Percentiles rank a stretch among this genome's conserved stretches.
These are phyloP conservation scores for Amanita thiersii DNA, from an alignment of 768 basidiomycete genomes.

Conservation along the genomic window DNA sequence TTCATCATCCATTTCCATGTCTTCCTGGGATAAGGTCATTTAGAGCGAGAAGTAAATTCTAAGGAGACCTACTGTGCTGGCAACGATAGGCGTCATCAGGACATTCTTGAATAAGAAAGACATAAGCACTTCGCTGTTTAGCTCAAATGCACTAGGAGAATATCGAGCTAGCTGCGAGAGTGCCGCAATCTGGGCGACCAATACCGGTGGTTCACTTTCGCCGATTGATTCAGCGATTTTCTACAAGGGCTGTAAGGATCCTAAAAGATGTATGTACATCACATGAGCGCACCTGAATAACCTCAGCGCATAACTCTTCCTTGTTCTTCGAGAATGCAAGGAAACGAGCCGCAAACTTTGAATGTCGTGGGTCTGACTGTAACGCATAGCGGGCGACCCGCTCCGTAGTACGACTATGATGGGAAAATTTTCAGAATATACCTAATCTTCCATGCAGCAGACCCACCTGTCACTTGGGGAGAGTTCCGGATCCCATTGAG, in stretches of 20 bases:
- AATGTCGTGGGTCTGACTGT: slow-evolving; percentile 53
- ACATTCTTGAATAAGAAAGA: slow-evolving; percentile 62
- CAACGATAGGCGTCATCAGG: slow-evolving; percentile 47
- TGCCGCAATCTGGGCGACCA: slow-evolving; percentile 63
- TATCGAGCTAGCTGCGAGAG: slow-evolving; percentile 68
- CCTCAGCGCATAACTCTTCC: slow-evolving; percentile 37
- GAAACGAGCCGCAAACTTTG: slow-evolving; percentile 82
- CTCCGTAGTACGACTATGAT: slow-evolving; percentile 55
- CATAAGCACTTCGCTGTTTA: slow-evolving; percentile 68
- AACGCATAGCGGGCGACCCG: slow-evolving; percentile 51
- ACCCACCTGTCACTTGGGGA: slow-evolving; percentile 63
- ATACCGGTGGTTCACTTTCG: slow-evolving; percentile 12
- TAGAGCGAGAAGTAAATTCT: neutral
- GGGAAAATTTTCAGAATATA: slow-evolving; percentile 2
- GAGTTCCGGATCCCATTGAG: slow-evolving; percentile 48
- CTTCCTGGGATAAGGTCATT: slow-evolving; percentile 28
- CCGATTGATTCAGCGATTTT: slow-evolving; percentile 20
- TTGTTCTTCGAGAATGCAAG: slow-evolving; percentile 52
- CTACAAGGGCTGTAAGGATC: slow-evolving; percentile 34
- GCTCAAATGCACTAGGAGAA: slow-evolving; percentile 68
- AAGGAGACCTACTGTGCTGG: slow-evolving; percentile 34
- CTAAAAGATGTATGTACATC: slow-evolving; percentile 48
- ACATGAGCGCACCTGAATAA: slow-evolving; percentile 51
- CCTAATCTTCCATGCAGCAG: neutral
- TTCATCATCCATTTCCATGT: slow-evolving; percentile 56